phyloP scores from a whole-genome alignment of 2,329 filamentous ascomycete species.

The Trichophyton equinum region DNA sequence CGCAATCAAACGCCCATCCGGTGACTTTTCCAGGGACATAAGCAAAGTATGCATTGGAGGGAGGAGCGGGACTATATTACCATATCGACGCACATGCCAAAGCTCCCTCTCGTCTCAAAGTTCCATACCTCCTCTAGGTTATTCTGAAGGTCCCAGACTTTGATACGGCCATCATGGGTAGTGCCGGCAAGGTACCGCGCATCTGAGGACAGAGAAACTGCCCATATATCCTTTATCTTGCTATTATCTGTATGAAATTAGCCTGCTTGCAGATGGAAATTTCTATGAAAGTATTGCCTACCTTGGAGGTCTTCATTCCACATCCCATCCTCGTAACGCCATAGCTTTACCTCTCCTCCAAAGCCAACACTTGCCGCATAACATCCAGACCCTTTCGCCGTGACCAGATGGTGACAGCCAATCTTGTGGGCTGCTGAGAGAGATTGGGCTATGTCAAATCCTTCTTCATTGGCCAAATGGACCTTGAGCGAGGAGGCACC shows the following conservation, averaged over 20 bases:
- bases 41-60: neutral
- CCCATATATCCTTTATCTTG: conserved; percentile 67
- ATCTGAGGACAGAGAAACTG: conserved; percentile 70
- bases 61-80: conserved; percentile 26
- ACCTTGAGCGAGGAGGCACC: conserved; percentile 73
- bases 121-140: conserved; percentile 55
- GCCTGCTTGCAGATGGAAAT: neutral
- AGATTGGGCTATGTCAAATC: conserved; percentile 67
- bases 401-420: conserved; percentile 80
- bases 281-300: conserved; percentile 14
- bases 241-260: conserved; percentile 34
- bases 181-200: conserved; percentile 77
- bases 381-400: conserved; percentile 50
- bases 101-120: conserved; percentile 87
- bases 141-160: conserved; percentile 64
- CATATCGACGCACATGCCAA: conserved; percentile 78
- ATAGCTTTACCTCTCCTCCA: conserved; percentile 75
- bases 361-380: conserved; percentile 77
- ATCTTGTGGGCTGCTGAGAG: conserved; percentile 70
- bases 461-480: conserved; percentile 57
- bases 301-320: conserved; percentile 41
- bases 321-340: conserved; percentile 48
- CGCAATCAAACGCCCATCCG: conserved; percentile 72
- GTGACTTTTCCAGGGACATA: conserved; percentile 33
- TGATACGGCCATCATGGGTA: conserved; percentile 75